These are phyloP conservation scores for Hamamelis virginiana DNA, from an alignment of 164 flowering plant species.

Conservation along the genomic window DNA sequence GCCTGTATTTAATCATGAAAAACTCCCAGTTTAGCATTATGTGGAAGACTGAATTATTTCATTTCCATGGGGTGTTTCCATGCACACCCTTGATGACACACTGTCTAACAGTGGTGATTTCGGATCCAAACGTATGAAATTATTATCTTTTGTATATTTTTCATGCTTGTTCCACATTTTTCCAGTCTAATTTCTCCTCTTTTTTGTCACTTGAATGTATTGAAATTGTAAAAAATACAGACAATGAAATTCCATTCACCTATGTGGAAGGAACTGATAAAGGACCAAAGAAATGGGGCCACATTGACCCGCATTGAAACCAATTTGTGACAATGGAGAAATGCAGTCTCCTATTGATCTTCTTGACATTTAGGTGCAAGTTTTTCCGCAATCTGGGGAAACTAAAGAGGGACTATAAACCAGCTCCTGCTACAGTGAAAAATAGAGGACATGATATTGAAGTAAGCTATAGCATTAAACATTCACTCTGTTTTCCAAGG, in stretches of 20 bases:
- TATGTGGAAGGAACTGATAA: constrained; percentile 37
- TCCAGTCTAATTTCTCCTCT: neutral
- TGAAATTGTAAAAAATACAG: constrained; percentile 20
- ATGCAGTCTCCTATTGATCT: constrained; percentile 81
- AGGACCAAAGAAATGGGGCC: constrained; percentile 73
- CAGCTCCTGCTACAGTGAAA: constrained; percentile 42
- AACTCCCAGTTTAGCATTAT: too few relatives aligned
- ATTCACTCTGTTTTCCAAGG: neutral
- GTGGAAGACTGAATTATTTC: too few relatives aligned
- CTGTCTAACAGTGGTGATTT: too few relatives aligned
- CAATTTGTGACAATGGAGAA: constrained; percentile 48
- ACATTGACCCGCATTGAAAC: constrained; percentile 51
- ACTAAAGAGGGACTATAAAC: constrained; percentile 42
- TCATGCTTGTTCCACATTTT: too few relatives aligned
- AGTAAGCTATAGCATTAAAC: constrained; percentile 28
- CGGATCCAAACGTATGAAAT: too few relatives aligned
- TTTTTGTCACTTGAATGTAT: neutral
- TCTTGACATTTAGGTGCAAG: constrained; percentile 26
- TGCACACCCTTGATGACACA: too few relatives aligned
- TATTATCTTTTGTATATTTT: too few relatives aligned
- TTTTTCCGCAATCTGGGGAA: constrained; percentile 34
- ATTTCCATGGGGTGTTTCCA: too few relatives aligned
- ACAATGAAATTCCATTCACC: constrained; percentile 47
- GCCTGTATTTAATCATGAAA: too few relatives aligned
- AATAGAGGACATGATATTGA: constrained; percentile 72